Evolutionary conservation across 208 protist genomes (phyloP), one percentile per base, ranked within the genome.

Genomic region (Trypanosoma scelopori): DNA sequence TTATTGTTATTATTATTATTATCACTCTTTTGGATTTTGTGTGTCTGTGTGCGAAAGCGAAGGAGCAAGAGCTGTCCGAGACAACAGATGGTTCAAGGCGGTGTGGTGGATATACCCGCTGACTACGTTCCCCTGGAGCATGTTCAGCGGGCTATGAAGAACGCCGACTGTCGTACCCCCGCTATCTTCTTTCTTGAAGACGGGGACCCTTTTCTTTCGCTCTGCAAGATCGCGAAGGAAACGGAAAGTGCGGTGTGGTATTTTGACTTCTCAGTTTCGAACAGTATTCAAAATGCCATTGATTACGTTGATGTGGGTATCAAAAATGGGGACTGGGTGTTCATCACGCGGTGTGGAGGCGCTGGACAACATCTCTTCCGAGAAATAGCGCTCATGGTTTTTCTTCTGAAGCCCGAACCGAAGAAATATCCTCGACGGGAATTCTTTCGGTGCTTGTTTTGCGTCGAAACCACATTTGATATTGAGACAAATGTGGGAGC

Each of bases 291-390:
- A 52, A 93, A 94, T 70, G 76, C 85, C 13, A 73, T 90, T 71
- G 91, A 93, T 65, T 96, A 96, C 71, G 78, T 96, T 35, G 91
- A 96, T 22, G 84, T 96, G 25, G 88, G 91, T 12, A 67, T 89
- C 22, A 82, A 92, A 55, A 94, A 93, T 71, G 91, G 91, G 16
- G 91, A 96, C 71, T 96, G 91, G 88, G 87, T 96, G 48, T 92
- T 92, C 73, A 77, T 96, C 23, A 81, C 76, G 12, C 86, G 91
- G 60, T 92, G 80, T 60, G 85, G 93, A 32, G 41, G 67, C 5
- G 87, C 86, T 7, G 77, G 63, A 1, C 70, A 71, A 7, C 67
- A 76, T 43, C 75, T 79, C 56, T 91, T 92, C 52, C 85, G 91
- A 42, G 83, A 91, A 13, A 77, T 94, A 16, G 84, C 88, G 22